Percentiles rank a stretch among this genome's conserved stretches.
Evolutionary conservation across 2,329 filamentous ascomycete species (phyloP).

Genomic region (Colletotrichum echinochloae): DNA sequence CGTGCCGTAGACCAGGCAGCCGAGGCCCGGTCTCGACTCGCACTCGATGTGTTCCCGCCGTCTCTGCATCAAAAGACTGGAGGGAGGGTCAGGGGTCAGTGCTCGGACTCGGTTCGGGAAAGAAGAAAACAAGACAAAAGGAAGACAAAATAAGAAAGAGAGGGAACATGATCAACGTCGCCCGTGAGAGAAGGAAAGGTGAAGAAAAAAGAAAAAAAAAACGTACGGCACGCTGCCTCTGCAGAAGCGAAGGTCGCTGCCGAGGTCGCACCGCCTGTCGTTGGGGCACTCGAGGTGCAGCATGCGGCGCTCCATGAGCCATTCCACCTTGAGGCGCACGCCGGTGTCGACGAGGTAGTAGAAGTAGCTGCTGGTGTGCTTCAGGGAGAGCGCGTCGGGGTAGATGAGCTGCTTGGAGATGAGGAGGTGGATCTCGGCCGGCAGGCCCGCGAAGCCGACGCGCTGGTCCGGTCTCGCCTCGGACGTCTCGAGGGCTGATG

Average conservation of each 20-base stretch:
- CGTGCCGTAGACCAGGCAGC: constrained; percentile 67
- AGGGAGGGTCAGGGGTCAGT: background rate
- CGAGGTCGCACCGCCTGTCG: constrained; percentile 66
- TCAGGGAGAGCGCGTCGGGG: constrained; percentile 77
- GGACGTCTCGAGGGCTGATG: background rate
- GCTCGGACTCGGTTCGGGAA: too few species aligned
- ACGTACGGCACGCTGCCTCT: constrained; percentile 68
- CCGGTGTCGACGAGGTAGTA: constrained; percentile 74
- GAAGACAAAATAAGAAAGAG: background rate
- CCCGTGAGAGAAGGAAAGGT: too few species aligned
- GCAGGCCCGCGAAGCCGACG: constrained; percentile 62
- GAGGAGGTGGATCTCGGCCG: constrained; percentile 75
- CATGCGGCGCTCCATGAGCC: constrained; percentile 73
- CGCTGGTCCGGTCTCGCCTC: background rate
- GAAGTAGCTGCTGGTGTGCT: constrained; percentile 74
- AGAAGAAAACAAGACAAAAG: background rate
- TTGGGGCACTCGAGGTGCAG: constrained; percentile 76
- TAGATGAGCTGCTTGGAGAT: constrained; percentile 73
- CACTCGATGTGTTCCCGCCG: constrained; percentile 72
- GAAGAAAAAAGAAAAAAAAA: too few species aligned
- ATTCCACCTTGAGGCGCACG: constrained; percentile 73
- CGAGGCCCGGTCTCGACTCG: constrained; percentile 66
- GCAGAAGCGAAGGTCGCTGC: constrained; percentile 71
- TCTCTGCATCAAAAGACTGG: constrained; percentile 69
- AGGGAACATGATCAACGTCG: too few species aligned